Evolutionary conservation across 257 asterid species (phyloP), one percentile per base, ranked within the genome.

Genomic region (Solanum appendiculatum): DNA sequence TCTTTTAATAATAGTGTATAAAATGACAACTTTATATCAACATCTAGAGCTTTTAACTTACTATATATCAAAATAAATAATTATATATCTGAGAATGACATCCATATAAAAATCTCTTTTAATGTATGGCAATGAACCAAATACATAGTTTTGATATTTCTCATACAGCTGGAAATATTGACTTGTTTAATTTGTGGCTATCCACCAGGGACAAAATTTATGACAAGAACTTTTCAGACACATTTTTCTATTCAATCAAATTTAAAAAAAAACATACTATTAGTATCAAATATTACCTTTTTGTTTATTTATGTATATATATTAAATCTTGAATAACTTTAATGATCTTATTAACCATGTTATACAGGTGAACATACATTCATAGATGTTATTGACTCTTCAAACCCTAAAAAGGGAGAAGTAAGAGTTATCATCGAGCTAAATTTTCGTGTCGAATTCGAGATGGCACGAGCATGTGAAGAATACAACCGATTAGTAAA

Each of bases 341-440:
- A 15, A 80, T 7, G 16, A 0, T 73, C 5, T 80, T 13, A 72
- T 33, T 51, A 34, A 21, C 1, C 58, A 51, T 18, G 23, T 2
- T 51, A 51, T 60, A 48, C 96, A 96, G 99, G 99, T 85, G 96
- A 94, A 85, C 99, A 96, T 89, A 93, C 95, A 2, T 96, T 95
- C 40, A 20, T 96, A 85, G 99, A 96, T 36, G 98, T 96, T 56
- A 33, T 93, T 37, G 98, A 96, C 84, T 89, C 83, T 40, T 90
- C 99, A 4, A 94, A 91, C 70, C 25, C 94, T 3, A 92, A 92
- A 78, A 95, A 85, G 29, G 92, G 93, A 29, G 98, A 93, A 87
- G 89, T 93, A 27, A 89, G 97, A 48, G 95, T 96, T 64, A 90
- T 95, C 39, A 89, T 96, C 68, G 99, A 96, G 91, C 60, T 95